Conservation (phyloP, 2,329 filamentous ascomycete genomes). For the Rhexocercosporidium sp. region DNA sequence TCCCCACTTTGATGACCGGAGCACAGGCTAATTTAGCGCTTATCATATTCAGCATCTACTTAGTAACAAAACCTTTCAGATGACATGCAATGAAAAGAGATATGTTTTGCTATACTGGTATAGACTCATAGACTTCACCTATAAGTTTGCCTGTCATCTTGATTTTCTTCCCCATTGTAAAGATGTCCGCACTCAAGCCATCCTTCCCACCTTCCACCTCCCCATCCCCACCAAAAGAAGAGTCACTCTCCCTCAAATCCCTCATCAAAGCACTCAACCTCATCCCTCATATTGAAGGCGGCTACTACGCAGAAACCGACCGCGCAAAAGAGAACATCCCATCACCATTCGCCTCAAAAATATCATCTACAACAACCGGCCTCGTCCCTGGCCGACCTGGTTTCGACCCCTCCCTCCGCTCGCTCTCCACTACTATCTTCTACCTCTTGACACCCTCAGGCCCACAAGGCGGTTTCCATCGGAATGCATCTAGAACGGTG, state of each 20-base stretch:
- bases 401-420: slow-evolving; percentile 51
- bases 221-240: slow-evolving; percentile 34
- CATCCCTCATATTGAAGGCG: slow-evolving; percentile 64
- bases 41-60: background rate
- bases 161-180: background rate
- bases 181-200: slow-evolving; percentile 34
- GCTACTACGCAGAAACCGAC: slow-evolving; percentile 69
- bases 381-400: slow-evolving; percentile 45
- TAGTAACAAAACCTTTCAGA: background rate
- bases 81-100: too few relatives aligned
- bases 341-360: slow-evolving; percentile 56
- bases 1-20: slow-evolving; percentile 6
- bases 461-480: slow-evolving; percentile 65
- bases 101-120: background rate
- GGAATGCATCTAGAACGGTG: slow-evolving; percentile 65
- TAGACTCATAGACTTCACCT: background rate
- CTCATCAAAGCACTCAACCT: slow-evolving; percentile 54
- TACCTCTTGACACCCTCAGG: slow-evolving; percentile 64
- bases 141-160: background rate
- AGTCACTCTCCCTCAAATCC: slow-evolving; percentile 43
- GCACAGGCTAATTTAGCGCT: background rate
- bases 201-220: slow-evolving; percentile 31
- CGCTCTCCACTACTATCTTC: slow-evolving; percentile 65
- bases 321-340: slow-evolving; percentile 55
- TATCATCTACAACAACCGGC: slow-evolving; percentile 46